Conservation (phyloP, 345 rosid genomes). For the Camelina laxa region DNA sequence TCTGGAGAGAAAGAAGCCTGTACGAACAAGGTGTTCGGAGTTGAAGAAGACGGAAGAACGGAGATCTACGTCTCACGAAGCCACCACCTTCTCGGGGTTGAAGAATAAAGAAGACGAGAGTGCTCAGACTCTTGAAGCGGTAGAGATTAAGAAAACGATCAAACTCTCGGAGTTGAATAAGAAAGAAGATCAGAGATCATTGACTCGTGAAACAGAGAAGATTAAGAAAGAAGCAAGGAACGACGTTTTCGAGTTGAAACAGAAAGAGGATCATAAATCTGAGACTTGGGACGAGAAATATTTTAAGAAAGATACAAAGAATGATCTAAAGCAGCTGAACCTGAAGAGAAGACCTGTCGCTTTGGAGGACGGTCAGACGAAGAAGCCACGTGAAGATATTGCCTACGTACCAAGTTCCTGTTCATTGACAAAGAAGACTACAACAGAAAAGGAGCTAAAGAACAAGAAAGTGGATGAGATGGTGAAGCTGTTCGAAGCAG, state of each 20-base stretch:
- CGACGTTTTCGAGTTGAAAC: neutral
- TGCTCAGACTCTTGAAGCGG: neutral
- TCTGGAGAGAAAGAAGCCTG: neutral
- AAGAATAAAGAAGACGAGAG: neutral
- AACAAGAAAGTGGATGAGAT: neutral
- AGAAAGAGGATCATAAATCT: neutral
- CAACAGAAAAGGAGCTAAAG: neutral
- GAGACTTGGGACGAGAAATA: neutral
- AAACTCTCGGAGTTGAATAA: neutral
- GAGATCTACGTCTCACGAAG: neutral
- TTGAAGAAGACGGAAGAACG: neutral
- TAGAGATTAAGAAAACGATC: neutral
- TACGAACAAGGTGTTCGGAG: neutral
- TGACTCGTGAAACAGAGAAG: neutral
- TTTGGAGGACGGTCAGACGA: neutral
- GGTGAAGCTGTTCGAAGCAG: constrained; percentile 25
- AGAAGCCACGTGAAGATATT: neutral
- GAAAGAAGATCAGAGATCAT: neutral
- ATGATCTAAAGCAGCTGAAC: neutral
- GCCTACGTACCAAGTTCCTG: neutral
- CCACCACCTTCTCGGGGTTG: neutral
- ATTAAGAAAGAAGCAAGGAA: neutral
- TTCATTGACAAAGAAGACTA: neutral
- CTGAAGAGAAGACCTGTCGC: neutral
- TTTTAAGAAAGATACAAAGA: neutral